A percentile compares a stretch with the other conserved stretches of the same genome.
These are phyloP conservation scores for Globisporangium nodosum DNA, from an alignment of 352 stramenopile species.

Conservation along the genomic window DNA sequence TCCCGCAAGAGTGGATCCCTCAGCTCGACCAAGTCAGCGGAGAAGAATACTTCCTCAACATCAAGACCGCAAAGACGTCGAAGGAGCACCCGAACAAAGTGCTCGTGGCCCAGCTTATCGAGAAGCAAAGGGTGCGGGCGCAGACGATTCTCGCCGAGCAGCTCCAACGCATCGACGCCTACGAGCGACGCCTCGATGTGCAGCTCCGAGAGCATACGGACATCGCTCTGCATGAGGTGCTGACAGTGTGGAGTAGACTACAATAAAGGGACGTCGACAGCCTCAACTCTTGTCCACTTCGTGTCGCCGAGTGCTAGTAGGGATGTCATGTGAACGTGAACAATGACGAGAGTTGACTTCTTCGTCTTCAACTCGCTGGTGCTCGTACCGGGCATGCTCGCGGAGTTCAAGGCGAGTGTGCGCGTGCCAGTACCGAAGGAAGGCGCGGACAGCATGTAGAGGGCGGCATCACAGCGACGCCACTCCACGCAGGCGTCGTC, in stretches of 20 bases:
- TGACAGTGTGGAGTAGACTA: not conserved
- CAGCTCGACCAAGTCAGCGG: slow-evolving; percentile 30
- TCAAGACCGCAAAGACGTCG: slow-evolving; percentile 23
- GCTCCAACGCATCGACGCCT: slow-evolving; percentile 17
- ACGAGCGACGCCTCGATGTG: slow-evolving; percentile 15
- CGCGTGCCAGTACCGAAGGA: no score
- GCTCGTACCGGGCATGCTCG: no score
- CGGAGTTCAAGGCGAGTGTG: no score
- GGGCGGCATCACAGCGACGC: no score
- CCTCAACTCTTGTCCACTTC: no score
- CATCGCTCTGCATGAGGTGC: not conserved
- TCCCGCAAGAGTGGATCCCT: slow-evolving; percentile 35
- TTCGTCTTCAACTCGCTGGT: no score
- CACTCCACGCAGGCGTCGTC: no score
- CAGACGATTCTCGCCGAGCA: slow-evolving; percentile 20
- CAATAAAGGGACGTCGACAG: not conserved
- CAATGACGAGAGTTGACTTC: no score
- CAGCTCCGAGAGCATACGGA: slow-evolving; percentile 8
- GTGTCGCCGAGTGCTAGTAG: no score
- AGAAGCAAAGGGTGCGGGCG: slow-evolving; percentile 22
- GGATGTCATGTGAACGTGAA: no score
- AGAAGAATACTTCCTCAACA: slow-evolving; percentile 36
- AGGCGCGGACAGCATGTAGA: no score
- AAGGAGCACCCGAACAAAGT: slow-evolving; percentile 32
- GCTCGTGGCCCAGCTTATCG: slow-evolving; percentile 24